phyloP scores from a whole-genome alignment of 345 rosid genomes.

The Lepidium africanum region DNA sequence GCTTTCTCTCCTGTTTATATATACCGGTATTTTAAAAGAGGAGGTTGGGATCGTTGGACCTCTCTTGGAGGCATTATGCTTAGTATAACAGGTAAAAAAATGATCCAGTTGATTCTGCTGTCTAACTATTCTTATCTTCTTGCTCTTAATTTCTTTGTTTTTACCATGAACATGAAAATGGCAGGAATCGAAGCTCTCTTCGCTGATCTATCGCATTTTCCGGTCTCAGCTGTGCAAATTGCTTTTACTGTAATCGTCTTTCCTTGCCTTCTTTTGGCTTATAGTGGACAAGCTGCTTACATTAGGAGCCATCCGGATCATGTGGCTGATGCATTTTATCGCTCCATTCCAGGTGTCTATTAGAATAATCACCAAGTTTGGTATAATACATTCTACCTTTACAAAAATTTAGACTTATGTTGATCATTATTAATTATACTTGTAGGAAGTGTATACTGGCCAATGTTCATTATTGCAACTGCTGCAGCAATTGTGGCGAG shows the following conservation, averaged over 20 bases:
- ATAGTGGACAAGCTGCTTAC: slow-evolving; percentile 87
- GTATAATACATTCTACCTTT: neutral
- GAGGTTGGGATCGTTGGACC: slow-evolving; percentile 69
- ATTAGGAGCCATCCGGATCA: slow-evolving; percentile 59
- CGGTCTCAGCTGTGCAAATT: slow-evolving; percentile 44
- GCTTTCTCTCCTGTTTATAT: slow-evolving; percentile 74
- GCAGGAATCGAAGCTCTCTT: slow-evolving; percentile 86
- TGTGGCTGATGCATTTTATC: slow-evolving; percentile 58
- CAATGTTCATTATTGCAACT: slow-evolving; percentile 65
- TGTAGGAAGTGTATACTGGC: slow-evolving; percentile 61
- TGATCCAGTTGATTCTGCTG: neutral
- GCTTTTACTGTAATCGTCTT: slow-evolving; percentile 68
- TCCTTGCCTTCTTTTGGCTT: slow-evolving; percentile 79
- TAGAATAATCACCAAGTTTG: neutral
- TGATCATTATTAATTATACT: neutral
- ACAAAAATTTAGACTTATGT: neutral
- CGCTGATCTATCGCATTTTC: slow-evolving; percentile 89
- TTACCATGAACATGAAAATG: neutral
- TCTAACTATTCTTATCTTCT: neutral
- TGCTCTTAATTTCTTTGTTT: neutral
- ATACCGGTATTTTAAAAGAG: slow-evolving; percentile 50
- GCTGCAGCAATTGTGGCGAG: slow-evolving; percentile 78
- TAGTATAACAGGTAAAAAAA: slow-evolving; percentile 58
- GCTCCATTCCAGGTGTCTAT: slow-evolving; percentile 51
- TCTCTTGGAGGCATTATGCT: slow-evolving; percentile 79